Evolutionary conservation across 768 basidiomycete species (phyloP).

Genomic region (Artomyces pyxidatus): DNA sequence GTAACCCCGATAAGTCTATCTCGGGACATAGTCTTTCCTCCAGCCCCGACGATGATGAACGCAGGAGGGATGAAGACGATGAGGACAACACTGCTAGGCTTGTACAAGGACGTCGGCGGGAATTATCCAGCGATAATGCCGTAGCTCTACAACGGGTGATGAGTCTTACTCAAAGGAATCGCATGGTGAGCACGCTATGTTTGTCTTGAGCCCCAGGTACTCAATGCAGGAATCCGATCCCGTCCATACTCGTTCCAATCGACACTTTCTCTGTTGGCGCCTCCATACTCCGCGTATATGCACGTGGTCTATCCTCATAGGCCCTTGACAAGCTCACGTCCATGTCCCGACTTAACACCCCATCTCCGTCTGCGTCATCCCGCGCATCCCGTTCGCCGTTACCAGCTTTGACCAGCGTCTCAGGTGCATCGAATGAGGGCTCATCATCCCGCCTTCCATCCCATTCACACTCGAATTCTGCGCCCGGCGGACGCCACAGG

Average conservation of each 20-base stretch:
- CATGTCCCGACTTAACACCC: slow-evolving; percentile 47
- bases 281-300: not conserved
- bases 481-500: slow-evolving; percentile 16
- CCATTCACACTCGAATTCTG: slow-evolving; percentile 27
- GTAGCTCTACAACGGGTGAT: slow-evolving; percentile 59
- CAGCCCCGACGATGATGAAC: slow-evolving; percentile 37
- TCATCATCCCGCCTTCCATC: slow-evolving; percentile 20
- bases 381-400: slow-evolving; percentile 30
- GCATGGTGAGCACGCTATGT: slow-evolving; percentile 43
- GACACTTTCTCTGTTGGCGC: not conserved
- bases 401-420: slow-evolving; percentile 22
- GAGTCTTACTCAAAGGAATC: slow-evolving; percentile 64
- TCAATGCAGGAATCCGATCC: not conserved
- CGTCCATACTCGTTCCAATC: not conserved
- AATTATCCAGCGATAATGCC: slow-evolving; percentile 40
- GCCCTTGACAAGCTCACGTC: slow-evolving; percentile 45
- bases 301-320: not conserved
- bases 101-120: slow-evolving; percentile 24
- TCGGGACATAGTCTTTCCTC: slow-evolving; percentile 20
- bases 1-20: slow-evolving; percentile 28
- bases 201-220: not conserved
- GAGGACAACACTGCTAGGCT: slow-evolving; percentile 57
- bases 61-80: slow-evolving; percentile 41
- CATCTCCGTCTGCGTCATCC: slow-evolving; percentile 35
- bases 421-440: slow-evolving; percentile 27